Evolutionary conservation across 495 filamentous ascomycete species (phyloP), one percentile per base, ranked within the genome.

Genomic region (Cercophora newfieldiana): DNA sequence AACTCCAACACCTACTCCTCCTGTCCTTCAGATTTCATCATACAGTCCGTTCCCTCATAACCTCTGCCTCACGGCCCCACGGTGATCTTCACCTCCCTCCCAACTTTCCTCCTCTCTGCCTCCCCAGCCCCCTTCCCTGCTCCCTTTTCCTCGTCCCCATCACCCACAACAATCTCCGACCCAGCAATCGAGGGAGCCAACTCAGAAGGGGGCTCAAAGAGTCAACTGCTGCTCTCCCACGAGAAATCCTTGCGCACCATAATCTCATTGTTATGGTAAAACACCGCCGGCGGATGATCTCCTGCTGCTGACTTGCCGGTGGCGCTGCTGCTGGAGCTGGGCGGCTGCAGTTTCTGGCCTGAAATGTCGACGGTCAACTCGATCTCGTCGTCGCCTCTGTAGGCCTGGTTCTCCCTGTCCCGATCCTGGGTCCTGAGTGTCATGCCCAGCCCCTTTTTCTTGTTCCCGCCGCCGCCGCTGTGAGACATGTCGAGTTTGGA

Each of bases 361-460:
- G 44, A 26, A 16, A 61, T 58, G 37, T 68, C 55, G n/a, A 64
- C 65, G 47, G 62, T 71, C 59, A 71, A 31, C 63, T 66, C 65
- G 25, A 71, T 65, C 19, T 71, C 65, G 47, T 71, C 69, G 14
- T 71, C 69, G n/a, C 65, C 69, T 8, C 59, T 24, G 16, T 66
- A 8, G 12, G 30, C 48, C 22, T 31, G 26, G 2, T 28, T 58
- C 14, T 31, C 55, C 24, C n/a, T 19, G 5, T 58, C 25, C 7
- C 18, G n/a, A n/a, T n/a, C n/a, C n/a, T n/a, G n/a, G n/a, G n/a
- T n/a, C n/a, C n/a, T n/a, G n/a, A n/a, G n/a, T n/a, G n/a, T 4
- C 12, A 16, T 44, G 37, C 12, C 37, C 37, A 16, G 12, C 10
- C 37, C 10, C 18, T 44, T 44, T 44, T 44, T 44, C 2, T 16